phyloP scores from a whole-genome alignment of 2,329 filamentous ascomycete species.

The Xylariaceae sp. region DNA sequence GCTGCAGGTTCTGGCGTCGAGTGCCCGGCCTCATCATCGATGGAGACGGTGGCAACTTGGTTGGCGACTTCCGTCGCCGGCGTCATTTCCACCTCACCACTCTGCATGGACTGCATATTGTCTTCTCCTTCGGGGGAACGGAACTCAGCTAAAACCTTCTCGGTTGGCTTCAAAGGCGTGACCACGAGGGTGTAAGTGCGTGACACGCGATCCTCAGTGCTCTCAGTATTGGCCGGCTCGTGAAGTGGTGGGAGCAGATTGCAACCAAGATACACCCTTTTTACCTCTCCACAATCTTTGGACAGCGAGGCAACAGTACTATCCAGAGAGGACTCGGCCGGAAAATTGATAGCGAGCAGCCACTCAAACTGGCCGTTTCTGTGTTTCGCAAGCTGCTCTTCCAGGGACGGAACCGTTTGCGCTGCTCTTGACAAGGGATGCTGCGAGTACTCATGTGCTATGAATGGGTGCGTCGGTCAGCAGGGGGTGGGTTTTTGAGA shows the following conservation, averaged over 20 bases:
- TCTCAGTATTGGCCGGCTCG: slow-evolving; percentile 14
- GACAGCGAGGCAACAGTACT: neutral
- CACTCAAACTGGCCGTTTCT: slow-evolving; percentile 23
- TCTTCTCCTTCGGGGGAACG: slow-evolving; percentile 4
- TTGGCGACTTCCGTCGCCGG: neutral
- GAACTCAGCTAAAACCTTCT: slow-evolving; percentile 15
- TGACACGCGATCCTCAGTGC: slow-evolving; percentile 20
- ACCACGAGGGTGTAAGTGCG: slow-evolving; percentile 37
- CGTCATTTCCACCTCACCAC: neutral
- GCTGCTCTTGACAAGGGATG: slow-evolving; percentile 23
- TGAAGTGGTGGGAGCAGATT: slow-evolving; percentile 39
- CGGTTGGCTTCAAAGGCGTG: slow-evolving; percentile 18
- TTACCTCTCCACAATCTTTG: slow-evolving; percentile 3
- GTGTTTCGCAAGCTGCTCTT: slow-evolving; percentile 24
- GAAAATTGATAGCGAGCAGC: slow-evolving; percentile 17
- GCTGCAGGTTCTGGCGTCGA: slow-evolving; percentile 12
- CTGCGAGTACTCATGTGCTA: slow-evolving; percentile 17
- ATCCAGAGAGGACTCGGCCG: neutral
- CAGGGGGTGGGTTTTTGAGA: neutral
- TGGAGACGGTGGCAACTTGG: neutral
- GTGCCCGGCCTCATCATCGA: slow-evolving; percentile 6
- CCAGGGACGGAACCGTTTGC: slow-evolving; percentile 17
- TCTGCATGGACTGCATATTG: slow-evolving; percentile 12
- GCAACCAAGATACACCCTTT: slow-evolving; percentile 41
- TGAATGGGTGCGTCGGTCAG: slow-evolving; percentile 7